A percentile compares a stretch with the other conserved stretches of the same genome.
These are phyloP conservation scores for Candida sp. DNA, from an alignment of 1,139 yeast genomes.

Conservation along the genomic window DNA sequence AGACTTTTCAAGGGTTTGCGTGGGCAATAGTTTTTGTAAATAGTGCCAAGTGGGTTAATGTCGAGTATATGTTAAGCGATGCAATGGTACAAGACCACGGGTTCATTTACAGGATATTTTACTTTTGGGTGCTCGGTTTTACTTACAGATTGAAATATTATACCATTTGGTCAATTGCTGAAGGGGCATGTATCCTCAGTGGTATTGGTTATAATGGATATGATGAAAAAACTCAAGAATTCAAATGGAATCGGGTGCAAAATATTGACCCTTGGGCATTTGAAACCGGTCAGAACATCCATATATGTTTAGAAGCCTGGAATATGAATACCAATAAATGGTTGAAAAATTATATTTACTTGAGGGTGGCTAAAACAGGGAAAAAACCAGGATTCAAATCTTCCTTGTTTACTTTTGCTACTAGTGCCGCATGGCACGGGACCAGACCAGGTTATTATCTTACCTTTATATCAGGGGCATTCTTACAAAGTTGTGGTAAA, in stretches of 20 bases:
- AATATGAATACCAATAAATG: slow-evolving; percentile 96
- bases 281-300: slow-evolving; percentile 90
- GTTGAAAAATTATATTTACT: slow-evolving; percentile 86
- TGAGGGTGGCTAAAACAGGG: slow-evolving; percentile 75
- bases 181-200: slow-evolving; percentile 90
- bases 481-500: slow-evolving; percentile 82
- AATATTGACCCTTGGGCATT: slow-evolving; percentile 80
- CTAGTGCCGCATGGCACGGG: slow-evolving; percentile 99
- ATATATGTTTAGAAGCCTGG: slow-evolving; percentile 88
- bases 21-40: slow-evolving; percentile 73
- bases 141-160: slow-evolving; percentile 80
- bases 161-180: slow-evolving; percentile 95
- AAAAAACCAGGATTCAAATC: slow-evolving; percentile 83
- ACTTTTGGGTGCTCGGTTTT: slow-evolving; percentile 69
- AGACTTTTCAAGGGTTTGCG: slow-evolving; percentile 65
- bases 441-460: slow-evolving; percentile 94
- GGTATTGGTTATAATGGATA: slow-evolving; percentile 94
- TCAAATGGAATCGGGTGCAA: slow-evolving; percentile 87
- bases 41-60: slow-evolving; percentile 44
- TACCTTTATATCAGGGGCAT: slow-evolving; percentile 86
- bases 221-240: slow-evolving; percentile 55
- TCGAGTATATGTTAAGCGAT: slow-evolving; percentile 47
- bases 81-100: slow-evolving; percentile 39
- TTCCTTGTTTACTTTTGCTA: slow-evolving; percentile 79
- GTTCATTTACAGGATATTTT: slow-evolving; percentile 56